These are phyloP conservation scores for Gliomastix tumulicola DNA, from an alignment of 2,329 filamentous ascomycete genomes.

Conservation along the genomic window DNA sequence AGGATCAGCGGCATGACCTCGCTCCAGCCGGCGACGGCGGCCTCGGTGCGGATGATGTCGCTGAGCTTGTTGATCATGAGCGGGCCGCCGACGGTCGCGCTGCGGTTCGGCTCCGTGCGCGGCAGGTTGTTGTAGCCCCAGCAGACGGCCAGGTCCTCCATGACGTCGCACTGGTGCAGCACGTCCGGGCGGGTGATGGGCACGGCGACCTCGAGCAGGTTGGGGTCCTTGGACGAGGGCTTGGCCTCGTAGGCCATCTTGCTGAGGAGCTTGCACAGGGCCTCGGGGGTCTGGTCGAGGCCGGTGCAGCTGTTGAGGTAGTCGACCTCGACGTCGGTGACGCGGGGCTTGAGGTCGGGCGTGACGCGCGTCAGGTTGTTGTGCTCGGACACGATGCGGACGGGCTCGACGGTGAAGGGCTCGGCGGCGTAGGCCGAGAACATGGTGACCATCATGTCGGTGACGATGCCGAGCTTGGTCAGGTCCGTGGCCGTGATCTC, in stretches of 20 bases:
- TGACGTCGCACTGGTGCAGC: constrained; percentile 93
- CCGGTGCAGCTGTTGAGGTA: constrained; percentile 95
- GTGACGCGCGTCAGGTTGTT: constrained; percentile 77
- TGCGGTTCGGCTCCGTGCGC: constrained; percentile 77
- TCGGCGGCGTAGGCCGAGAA: constrained; percentile 89
- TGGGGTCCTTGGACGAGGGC: constrained; percentile 62
- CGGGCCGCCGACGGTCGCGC: constrained; percentile 78
- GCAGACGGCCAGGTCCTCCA: constrained; percentile 95
- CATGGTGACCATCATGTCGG: constrained; percentile 94
- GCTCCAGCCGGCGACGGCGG: constrained; percentile 90
- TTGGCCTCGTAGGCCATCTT: constrained; percentile 86
- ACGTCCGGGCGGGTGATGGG: constrained; percentile 90
- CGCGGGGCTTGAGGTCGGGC: constrained; percentile 71
- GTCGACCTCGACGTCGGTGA: constrained; percentile 75
- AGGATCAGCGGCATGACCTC: constrained; percentile 95
- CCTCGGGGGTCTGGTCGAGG: constrained; percentile 63
- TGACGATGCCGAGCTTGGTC: constrained; percentile 94
- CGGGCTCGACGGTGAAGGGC: constrained; percentile 86
- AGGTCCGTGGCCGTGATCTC: constrained; percentile 94
- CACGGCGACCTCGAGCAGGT: constrained; percentile 73
- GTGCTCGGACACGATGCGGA: constrained; percentile 88
- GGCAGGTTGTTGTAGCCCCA: constrained; percentile 98
- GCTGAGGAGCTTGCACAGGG: constrained; percentile 71
- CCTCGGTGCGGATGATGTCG: constrained; percentile 84
- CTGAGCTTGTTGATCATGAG: constrained; percentile 89